These are phyloP conservation scores for Entomortierella beljakovae DNA, from an alignment of 192 early-diverging fungal genomes.

Conservation along the genomic window DNA sequence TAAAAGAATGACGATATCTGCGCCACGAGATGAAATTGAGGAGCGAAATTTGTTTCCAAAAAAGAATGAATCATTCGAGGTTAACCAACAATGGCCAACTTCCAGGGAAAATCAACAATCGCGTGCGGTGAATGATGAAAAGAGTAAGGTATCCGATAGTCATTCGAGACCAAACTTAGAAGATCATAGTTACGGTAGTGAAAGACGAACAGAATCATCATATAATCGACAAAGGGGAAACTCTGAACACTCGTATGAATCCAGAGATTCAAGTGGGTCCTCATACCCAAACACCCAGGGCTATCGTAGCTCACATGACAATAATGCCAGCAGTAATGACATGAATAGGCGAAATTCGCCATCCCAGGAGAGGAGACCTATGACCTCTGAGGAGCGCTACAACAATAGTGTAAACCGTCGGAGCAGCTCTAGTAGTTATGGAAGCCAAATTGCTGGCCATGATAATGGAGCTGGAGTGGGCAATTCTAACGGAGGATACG, in stretches of 20 bases:
- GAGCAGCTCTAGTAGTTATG: background rate
- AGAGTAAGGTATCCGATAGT: too few relatives aligned
- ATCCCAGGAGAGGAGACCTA: constrained; percentile 2
- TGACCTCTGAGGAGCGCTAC: constrained; percentile 31
- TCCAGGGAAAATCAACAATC: too few relatives aligned
- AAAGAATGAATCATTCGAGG: too few relatives aligned
- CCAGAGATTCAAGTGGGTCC: background rate
- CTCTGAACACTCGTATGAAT: background rate
- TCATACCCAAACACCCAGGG: background rate
- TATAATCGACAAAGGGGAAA: background rate
- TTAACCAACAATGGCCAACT: too few relatives aligned
- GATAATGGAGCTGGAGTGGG: background rate
- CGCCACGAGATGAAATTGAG: too few relatives aligned
- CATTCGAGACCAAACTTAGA: background rate
- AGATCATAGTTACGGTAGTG: background rate
- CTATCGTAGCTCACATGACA: background rate
- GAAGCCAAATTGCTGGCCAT: background rate
- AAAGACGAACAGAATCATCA: background rate
- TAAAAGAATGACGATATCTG: too few relatives aligned
- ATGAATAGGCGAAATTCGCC: background rate
- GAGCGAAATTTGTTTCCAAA: too few relatives aligned
- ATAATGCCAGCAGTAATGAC: background rate
- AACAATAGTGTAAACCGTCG: constrained; percentile 18
- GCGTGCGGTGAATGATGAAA: too few relatives aligned
- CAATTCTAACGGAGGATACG: background rate